Evolutionary conservation across 1,284 basidiomycete species (phyloP).

Genomic region (Cystobasidium pallidum): DNA sequence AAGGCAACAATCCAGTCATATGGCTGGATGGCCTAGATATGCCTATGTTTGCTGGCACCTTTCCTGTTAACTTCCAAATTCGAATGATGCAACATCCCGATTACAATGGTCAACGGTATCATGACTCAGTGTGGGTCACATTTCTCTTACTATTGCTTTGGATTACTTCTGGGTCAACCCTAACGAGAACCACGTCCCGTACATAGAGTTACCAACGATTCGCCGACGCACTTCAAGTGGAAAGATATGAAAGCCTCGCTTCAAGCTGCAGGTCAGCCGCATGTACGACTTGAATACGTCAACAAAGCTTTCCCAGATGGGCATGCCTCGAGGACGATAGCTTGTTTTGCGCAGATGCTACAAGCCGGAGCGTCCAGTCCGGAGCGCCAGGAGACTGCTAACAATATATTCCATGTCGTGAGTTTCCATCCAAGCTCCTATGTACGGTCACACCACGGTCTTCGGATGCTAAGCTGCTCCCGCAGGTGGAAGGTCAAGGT

Average conservation of each 20-base stretch:
- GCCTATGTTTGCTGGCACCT: conserved; percentile 40
- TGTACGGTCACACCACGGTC: background rate
- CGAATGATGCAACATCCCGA: conserved; percentile 44
- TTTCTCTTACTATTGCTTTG: background rate
- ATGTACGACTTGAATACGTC: conserved; percentile 37
- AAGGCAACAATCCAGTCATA: conserved; percentile 37
- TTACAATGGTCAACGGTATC: conserved; percentile 30
- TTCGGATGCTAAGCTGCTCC: background rate
- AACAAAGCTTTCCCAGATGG: conserved; percentile 39
- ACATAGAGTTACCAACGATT: conserved; percentile 10
- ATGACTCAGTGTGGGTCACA: conserved; percentile 21
- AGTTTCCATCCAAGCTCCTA: background rate
- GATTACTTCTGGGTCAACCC: no score
- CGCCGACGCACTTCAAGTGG: conserved; percentile 41
- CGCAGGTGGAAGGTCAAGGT: conserved; percentile 31
- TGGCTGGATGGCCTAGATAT: conserved; percentile 44
- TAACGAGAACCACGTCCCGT: no score
- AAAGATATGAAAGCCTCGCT: conserved; percentile 36
- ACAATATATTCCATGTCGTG: conserved; percentile 43
- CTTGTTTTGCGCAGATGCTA: conserved; percentile 32
- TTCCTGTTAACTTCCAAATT: conserved; percentile 41
- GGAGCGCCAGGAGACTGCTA: conserved; percentile 33
- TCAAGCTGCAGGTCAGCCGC: conserved; percentile 9
- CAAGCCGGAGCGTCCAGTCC: background rate
- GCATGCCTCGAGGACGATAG: conserved; percentile 37